Conservation (phyloP, 441 rosid species). For the Dalechampia spathulata region DNA sequence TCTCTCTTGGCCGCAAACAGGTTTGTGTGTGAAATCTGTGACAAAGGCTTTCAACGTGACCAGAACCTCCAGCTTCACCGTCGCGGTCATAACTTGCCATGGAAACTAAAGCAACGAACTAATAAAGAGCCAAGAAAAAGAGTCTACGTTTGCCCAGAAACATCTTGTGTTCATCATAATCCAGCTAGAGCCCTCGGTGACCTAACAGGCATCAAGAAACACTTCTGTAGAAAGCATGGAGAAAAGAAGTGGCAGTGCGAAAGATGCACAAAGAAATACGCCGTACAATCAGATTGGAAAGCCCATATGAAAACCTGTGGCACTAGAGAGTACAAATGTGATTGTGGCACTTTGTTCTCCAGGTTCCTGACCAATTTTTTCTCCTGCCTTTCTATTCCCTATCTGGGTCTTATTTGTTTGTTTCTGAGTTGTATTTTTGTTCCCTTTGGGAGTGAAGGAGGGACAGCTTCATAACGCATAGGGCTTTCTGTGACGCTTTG, state of each 20-base stretch:
- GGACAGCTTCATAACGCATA: conserved; percentile 66
- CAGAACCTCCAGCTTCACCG: conserved; percentile 81
- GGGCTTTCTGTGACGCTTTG: conserved; percentile 71
- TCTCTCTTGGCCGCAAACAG: conserved; percentile 52
- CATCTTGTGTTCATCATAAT: conserved; percentile 55
- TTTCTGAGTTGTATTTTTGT: not conserved
- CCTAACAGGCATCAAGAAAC: conserved; percentile 72
- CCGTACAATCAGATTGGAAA: conserved; percentile 72
- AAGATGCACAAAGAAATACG: conserved; percentile 65
- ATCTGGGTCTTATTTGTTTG: not conserved
- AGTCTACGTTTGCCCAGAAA: conserved; percentile 70
- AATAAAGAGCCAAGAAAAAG: conserved; percentile 44
- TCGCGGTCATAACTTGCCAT: conserved; percentile 69
- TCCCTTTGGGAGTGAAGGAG: conserved; percentile 25
- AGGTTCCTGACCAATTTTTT: conserved; percentile 27
- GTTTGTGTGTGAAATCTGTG: conserved; percentile 73
- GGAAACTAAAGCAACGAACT: conserved; percentile 60
- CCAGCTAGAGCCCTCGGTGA: conserved; percentile 77
- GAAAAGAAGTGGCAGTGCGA: conserved; percentile 83
- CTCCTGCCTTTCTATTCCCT: not conserved
- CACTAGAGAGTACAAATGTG: conserved; percentile 63
- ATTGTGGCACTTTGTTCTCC: conserved; percentile 65
- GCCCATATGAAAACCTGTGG: conserved; percentile 78
- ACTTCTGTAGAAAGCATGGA: conserved; percentile 64
- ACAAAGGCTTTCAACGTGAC: conserved; percentile 69